Base-by-base conservation (phyloP, 371 early-diverging fungal genomes). In the Mortierella sp. region DNA sequence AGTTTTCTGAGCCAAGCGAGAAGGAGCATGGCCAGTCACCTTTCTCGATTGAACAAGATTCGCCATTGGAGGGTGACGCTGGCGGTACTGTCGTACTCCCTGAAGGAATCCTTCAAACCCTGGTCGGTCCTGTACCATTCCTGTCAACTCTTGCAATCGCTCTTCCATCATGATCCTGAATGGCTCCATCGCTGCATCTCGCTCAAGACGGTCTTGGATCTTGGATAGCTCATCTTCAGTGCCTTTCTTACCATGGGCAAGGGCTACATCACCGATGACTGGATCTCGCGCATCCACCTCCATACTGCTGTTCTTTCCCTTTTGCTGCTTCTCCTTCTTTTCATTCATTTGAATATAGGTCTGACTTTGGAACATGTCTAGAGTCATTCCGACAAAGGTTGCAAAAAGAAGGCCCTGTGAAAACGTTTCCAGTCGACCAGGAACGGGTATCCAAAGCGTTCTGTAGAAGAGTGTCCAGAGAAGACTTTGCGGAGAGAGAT, bases 81-180 rank as follows among this genome's bases (percentile, higher is more conserved):
- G 51, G 25, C 64, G 37, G 25, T 76, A 76, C 47, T 68, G 68
- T 6, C 23, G 30, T 50, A 76, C 66, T 0, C 79, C 79, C 47
- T 79, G 79, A 4, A 67, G 66, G 60, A 79, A 79, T 0, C 79
- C 79, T 23, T 79, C 69, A 46, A 79, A 79, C 21, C 79, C 79
- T 14, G 79, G 79, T 26, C 72, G 73, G 58, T 79, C 72, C 25
- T 52, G 68, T 21, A 70, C 73, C 30, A 79, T 57, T 9, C 66
- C 69, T 21, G 64, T 60, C 45, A 79, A 28, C n/a, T 23, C 56
- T 56, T 60, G 48, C 43, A 79, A 29, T n/a, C 66, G 64, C 46
- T 72, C 73, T 12, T 68, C 72, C 19, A 79, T 16, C 63, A 69
- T 62, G n/a, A 65, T 66, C 21, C 79, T 30, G 37, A 72, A 69